These are phyloP conservation scores for Croton setiger DNA, from an alignment of 441 rosid species.

Conservation along the genomic window DNA sequence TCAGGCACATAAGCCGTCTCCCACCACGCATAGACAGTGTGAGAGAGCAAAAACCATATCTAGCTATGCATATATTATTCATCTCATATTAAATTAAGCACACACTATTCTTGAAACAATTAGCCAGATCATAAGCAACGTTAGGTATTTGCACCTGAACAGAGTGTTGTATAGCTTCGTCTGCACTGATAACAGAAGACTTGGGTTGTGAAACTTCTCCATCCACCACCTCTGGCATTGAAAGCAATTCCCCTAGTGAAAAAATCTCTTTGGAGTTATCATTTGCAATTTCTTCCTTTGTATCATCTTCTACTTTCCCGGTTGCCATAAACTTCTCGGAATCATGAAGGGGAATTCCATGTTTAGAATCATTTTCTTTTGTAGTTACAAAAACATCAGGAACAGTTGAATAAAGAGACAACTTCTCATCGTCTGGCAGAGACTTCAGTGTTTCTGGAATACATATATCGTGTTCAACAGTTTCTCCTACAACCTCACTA, in stretches of 20 bases:
- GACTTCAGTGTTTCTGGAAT: conserved; percentile 23
- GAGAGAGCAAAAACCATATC: background rate
- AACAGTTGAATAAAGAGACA: conserved; percentile 7
- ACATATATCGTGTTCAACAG: conserved; percentile 12
- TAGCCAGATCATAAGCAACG: background rate
- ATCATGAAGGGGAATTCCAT: conserved; percentile 21
- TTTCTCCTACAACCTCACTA: conserved; percentile 12
- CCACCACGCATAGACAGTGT: background rate
- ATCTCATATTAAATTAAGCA: background rate
- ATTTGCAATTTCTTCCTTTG: conserved; percentile 21
- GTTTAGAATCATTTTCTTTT: conserved; percentile 17
- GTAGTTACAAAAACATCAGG: conserved; percentile 24
- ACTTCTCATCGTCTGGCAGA: conserved; percentile 25
- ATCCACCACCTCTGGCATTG: conserved; percentile 27
- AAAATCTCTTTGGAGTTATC: conserved; percentile 23
- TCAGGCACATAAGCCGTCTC: background rate
- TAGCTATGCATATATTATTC: background rate
- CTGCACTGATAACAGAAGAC: conserved; percentile 11
- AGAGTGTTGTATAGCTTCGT: conserved; percentile 24
- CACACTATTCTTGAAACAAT: background rate
- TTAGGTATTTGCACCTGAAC: conserved; percentile 30
- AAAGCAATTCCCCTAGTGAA: conserved; percentile 43
- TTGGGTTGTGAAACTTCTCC: conserved; percentile 17
- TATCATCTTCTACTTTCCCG: conserved; percentile 18
- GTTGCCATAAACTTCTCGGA: conserved; percentile 24